Evolutionary conservation across 352 stramenopile species (phyloP), one percentile per base, ranked within the genome.

Genomic region (Pythium coloratum): DNA sequence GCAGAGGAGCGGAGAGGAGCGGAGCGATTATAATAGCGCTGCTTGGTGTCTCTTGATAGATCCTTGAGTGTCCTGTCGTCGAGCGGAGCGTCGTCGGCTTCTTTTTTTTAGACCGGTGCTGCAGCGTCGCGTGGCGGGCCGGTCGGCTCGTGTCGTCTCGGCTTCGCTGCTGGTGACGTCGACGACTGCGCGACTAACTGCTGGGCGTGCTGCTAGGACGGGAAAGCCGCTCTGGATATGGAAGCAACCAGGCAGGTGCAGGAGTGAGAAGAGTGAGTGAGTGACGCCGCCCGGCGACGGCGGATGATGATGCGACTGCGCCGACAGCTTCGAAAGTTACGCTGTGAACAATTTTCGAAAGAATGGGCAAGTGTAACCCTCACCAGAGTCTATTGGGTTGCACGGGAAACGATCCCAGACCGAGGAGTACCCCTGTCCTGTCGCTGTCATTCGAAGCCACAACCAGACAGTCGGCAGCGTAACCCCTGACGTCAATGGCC

Each of bases 1-100:
- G 8, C 7, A 18, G 38, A 14, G 38, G 38, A 46, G 38, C 8
- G 38, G 38, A 46, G 38, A 18, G 38, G 9, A 18, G 38, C 38
- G 38, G 38, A 46, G 38, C 38, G 38, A 46, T 46, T 46, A 46
- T 46, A 46, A 46, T 46, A 46, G 38, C 38, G 59, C 20, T 59
- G 59, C 59, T 58, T 59, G 59, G 59, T 18, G 49, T 59, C 12
- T 26, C 40, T 46, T 46, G 38, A 46, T 46, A 18, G 38, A 46
- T 46, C 38, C 38, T n/a, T 18, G 38, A 46, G 38, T 46, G 10
- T 46, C 38, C 38, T 46, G 34, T 18, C 9, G 8, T 12, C 5
- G 38, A 14, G 5, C 9, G 13, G 8, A 46, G 13, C 38, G 6
- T 3, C 13, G 9, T 14, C 3, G 38, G 38, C 38, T 46, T 46